Evolutionary conservation across 2,329 filamentous ascomycete genomes (phyloP).

Genomic region (Ceratocystis eucalypticola): DNA sequence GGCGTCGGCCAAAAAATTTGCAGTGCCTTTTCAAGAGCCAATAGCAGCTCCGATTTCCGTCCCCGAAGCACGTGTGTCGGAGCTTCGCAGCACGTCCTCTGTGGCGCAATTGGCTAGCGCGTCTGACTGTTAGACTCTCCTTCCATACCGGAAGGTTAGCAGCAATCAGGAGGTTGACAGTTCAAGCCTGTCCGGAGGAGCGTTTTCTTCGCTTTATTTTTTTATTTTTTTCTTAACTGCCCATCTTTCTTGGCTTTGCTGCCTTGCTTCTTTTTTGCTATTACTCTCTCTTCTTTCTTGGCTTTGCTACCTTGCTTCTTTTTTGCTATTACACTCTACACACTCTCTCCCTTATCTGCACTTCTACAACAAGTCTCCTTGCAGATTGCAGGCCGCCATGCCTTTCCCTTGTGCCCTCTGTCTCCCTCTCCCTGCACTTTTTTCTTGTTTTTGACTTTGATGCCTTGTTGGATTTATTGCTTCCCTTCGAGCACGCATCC

Average conservation of each 20-base stretch:
- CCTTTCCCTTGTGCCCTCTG: background rate
- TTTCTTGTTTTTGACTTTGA: background rate
- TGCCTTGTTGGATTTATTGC: background rate
- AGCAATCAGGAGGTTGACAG: constrained; percentile 20
- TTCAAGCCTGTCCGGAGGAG: constrained; percentile 20
- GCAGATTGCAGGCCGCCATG: background rate
- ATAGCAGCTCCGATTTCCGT: background rate
- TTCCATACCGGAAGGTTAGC: background rate
- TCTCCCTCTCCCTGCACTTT: background rate
- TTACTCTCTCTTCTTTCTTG: background rate
- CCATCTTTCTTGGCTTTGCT: background rate
- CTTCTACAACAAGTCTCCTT: background rate
- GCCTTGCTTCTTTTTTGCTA: background rate
- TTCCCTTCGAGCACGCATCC: background rate
- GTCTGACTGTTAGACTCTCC: constrained; percentile 40
- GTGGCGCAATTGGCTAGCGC: constrained; percentile 45
- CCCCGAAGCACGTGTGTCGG: background rate
- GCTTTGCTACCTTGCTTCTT: background rate
- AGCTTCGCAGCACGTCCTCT: constrained; percentile 1
- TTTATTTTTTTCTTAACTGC: background rate
- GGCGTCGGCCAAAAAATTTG: background rate
- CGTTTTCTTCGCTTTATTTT: background rate
- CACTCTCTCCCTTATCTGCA: background rate
- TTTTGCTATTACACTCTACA: background rate
- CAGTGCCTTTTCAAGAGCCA: background rate